A percentile compares a stretch with the other conserved stretches of the same genome.
phyloP scores from a whole-genome alignment of 1,139 yeast species.

The Trichomonascaceae sp. region DNA sequence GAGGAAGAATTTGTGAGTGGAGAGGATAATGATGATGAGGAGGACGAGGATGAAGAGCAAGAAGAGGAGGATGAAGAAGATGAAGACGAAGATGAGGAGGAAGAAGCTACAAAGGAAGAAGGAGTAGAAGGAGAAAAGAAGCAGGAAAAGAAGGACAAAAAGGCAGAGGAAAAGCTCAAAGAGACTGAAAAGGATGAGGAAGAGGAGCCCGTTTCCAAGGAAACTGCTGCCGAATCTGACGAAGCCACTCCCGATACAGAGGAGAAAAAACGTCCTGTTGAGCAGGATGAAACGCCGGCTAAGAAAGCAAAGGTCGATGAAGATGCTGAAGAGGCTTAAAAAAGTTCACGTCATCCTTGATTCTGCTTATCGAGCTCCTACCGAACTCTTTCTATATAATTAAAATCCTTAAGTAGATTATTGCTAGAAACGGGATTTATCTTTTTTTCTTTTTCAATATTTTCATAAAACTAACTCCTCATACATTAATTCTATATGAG shows the following conservation, averaged over 20 bases:
- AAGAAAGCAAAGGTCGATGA: conserved; percentile 9
- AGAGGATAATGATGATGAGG: conserved; percentile 13
- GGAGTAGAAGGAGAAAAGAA: conserved; percentile 7
- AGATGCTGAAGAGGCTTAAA: conserved; percentile 3
- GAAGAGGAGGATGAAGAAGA: conserved; percentile 8
- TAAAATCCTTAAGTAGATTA: no score
- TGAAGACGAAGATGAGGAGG: conserved; percentile 13
- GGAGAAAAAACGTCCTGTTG: conserved; percentile 4
- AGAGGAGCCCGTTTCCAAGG: not conserved
- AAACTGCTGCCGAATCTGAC: conserved; percentile 5
- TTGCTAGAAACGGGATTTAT: no score
- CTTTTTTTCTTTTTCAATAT: no score
- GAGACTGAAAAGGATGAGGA: conserved; percentile 6
- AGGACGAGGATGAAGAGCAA: conserved; percentile 8
- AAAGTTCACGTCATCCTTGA: no score
- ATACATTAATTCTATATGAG: not conserved
- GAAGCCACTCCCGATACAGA: conserved; percentile 4
- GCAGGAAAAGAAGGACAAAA: not conserved
- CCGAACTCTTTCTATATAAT: no score
- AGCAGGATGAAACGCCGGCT: conserved; percentile 7
- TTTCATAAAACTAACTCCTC: not conserved
- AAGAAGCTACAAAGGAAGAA: conserved; percentile 6
- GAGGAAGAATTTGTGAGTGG: conserved; percentile 15
- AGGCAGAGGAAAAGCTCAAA: conserved; percentile 5
- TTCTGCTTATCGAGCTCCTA: no score